Evolutionary conservation across 1,284 basidiomycete genomes (phyloP).

Genomic region (Caloboletus firmus): DNA sequence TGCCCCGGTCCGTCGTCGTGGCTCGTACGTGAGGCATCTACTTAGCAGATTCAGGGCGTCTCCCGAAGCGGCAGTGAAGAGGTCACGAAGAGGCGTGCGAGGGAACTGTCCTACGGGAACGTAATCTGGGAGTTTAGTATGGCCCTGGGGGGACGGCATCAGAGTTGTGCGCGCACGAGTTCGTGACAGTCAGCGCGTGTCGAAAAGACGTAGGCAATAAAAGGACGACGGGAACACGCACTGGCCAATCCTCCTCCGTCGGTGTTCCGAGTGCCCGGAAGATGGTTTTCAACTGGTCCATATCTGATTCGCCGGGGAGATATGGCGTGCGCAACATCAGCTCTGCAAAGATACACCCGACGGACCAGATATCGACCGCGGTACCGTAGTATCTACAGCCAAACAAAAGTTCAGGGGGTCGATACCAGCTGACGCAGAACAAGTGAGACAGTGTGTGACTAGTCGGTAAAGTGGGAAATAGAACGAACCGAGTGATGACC

Average conservation of each 20-base stretch:
- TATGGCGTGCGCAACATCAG: conserved; percentile 94
- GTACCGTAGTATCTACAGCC: conserved; percentile 87
- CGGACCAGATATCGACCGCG: conserved; percentile 91
- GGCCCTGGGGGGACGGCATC: conserved; percentile 55
- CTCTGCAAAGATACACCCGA: conserved; percentile 95
- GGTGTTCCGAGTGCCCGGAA: conserved; percentile 95
- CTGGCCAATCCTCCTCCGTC: conserved; percentile 96
- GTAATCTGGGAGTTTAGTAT: conserved; percentile 89
- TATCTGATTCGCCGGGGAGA: conserved; percentile 90
- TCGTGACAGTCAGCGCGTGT: background rate
- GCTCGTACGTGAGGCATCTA: conserved; percentile 85
- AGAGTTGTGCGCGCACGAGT: background rate
- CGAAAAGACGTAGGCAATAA: background rate
- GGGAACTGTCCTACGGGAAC: conserved; percentile 81
- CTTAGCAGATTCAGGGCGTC: conserved; percentile 85
- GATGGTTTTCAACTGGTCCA: conserved; percentile 94
- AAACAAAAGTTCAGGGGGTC: conserved; percentile 91
- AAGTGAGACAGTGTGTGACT: background rate
- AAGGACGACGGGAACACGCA: conserved; percentile 35
- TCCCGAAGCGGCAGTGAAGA: conserved; percentile 88
- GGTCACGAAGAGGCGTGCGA: conserved; percentile 76
- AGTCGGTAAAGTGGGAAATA: background rate
- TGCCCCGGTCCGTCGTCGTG: conserved; percentile 80
- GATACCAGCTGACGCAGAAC: conserved; percentile 80
- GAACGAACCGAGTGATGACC: conserved; percentile 86